Percentiles rank a stretch among this genome's conserved stretches.
Conservation (phyloP, 208 protist species). For the Trypanosoma caninum region DNA sequence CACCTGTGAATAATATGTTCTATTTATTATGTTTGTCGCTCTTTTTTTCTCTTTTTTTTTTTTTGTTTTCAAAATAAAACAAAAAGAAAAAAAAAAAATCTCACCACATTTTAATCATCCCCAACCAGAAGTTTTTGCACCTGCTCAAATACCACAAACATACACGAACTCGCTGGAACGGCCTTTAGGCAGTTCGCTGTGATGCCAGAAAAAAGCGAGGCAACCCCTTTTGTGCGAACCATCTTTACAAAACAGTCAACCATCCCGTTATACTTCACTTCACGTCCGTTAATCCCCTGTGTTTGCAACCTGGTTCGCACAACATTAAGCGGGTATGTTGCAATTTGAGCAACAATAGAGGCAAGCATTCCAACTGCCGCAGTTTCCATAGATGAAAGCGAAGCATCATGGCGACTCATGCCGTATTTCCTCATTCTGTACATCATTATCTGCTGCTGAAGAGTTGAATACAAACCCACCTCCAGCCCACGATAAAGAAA, state of each 20-base stretch:
- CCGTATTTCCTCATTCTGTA: conserved; percentile 67
- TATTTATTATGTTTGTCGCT: neutral
- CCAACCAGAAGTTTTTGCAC: conserved; percentile 56
- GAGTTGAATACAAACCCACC: conserved; percentile 85
- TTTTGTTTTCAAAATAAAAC: neutral
- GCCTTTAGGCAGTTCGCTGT: conserved; percentile 89
- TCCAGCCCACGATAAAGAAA: conserved; percentile 85
- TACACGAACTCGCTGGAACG: conserved; percentile 75
- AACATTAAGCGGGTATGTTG: conserved; percentile 89
- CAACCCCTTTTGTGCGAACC: conserved; percentile 65
- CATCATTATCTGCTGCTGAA: conserved; percentile 84
- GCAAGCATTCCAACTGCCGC: conserved; percentile 72
- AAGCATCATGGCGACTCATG: conserved; percentile 61
- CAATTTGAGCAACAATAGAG: conserved; percentile 82
- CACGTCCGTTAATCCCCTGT: conserved; percentile 81
- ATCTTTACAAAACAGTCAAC: conserved; percentile 86
- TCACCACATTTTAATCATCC: conserved; percentile 42
- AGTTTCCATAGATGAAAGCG: conserved; percentile 62
- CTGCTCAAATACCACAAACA: conserved; percentile 89
- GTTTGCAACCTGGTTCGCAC: conserved; percentile 89
- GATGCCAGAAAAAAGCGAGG: conserved; percentile 84
- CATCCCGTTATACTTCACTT: conserved; percentile 78
- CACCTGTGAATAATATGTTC: neutral
- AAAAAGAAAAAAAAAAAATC: too few species aligned
- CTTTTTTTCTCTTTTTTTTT: neutral